phyloP scores from a whole-genome alignment of 345 rosid genomes.

The Jatropha curcas region DNA sequence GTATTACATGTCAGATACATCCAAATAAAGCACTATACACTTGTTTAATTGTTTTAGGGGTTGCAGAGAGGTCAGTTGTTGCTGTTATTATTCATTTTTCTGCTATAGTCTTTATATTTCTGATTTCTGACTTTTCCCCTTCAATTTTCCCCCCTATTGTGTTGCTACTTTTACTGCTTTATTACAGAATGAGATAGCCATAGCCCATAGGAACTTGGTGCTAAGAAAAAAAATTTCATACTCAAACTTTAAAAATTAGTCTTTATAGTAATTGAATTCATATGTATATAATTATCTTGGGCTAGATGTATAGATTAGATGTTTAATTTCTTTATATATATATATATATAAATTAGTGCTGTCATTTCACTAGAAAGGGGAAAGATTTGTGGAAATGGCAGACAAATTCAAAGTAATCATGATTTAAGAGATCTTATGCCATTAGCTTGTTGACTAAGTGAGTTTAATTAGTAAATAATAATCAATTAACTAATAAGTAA shows the following conservation, averaged over 20 bases:
- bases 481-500: too few species aligned
- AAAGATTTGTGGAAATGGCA: slow-evolving; percentile 19
- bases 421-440: not conserved
- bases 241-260: not conserved
- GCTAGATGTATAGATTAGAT: not conserved
- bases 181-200: too few species aligned
- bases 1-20: slow-evolving; percentile 28
- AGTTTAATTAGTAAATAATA: not conserved
- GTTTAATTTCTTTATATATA: too few species aligned
- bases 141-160: slow-evolving; percentile 4
- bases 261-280: too few species aligned
- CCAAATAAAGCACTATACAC: not conserved
- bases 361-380: slow-evolving; percentile 15
- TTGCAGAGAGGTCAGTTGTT: slow-evolving; percentile 18
- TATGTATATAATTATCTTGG: not conserved
- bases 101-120: slow-evolving; percentile 11
- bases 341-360: slow-evolving; percentile 10
- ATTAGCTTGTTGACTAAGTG: not conserved
- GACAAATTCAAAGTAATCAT: slow-evolving; percentile 11
- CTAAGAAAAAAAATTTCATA: not conserved
- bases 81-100: slow-evolving; percentile 15
- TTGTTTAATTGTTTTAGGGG: slow-evolving; percentile 9
- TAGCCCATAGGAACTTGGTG: not conserved
- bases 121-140: slow-evolving; percentile 17
- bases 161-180: slow-evolving; percentile 29